Evolutionary conservation across 768 basidiomycete species (phyloP).

Genomic region (Suillus lakei): DNA sequence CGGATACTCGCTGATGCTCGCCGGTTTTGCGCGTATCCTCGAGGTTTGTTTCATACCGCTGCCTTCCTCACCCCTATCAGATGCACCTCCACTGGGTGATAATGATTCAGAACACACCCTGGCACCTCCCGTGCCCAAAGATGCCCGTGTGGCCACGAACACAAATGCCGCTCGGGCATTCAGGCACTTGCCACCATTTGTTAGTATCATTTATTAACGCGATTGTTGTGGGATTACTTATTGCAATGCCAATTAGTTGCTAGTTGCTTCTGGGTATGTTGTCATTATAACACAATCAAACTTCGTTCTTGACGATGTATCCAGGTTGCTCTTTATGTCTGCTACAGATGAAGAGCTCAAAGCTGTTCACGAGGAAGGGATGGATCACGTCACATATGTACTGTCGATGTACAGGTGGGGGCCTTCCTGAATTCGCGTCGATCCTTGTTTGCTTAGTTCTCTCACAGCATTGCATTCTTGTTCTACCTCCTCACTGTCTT

Average conservation of each 20-base stretch:
- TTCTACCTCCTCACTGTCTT: conserved; percentile 75
- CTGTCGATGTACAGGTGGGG: conserved; percentile 81
- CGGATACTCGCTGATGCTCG: conserved; percentile 85
- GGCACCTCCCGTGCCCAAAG: conserved; percentile 38
- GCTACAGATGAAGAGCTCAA: conserved; percentile 91
- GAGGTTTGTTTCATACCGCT: conserved; percentile 82
- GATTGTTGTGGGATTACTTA: conserved; percentile 8
- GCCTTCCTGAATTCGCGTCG: neutral
- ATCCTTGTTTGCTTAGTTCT: conserved; percentile 6
- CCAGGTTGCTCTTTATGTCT: conserved; percentile 84
- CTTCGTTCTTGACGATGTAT: neutral
- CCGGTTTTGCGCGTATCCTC: conserved; percentile 77
- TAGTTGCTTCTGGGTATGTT: conserved; percentile 72
- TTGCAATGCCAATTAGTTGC: conserved; percentile 48
- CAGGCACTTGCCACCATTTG: conserved; percentile 88
- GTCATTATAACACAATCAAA: neutral
- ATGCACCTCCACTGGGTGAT: conserved; percentile 38
- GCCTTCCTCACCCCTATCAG: conserved; percentile 31
- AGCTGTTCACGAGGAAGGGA: conserved; percentile 68
- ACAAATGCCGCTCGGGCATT: conserved; percentile 61
- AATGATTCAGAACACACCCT: conserved; percentile 75
- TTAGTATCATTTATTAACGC: conserved; percentile 47
- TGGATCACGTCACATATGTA: conserved; percentile 93
- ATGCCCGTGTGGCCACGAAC: conserved; percentile 21
- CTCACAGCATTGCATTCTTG: conserved; percentile 68